Conservation (phyloP, 2,329 filamentous ascomycete genomes). For the Colletotrichum tropicicola region DNA sequence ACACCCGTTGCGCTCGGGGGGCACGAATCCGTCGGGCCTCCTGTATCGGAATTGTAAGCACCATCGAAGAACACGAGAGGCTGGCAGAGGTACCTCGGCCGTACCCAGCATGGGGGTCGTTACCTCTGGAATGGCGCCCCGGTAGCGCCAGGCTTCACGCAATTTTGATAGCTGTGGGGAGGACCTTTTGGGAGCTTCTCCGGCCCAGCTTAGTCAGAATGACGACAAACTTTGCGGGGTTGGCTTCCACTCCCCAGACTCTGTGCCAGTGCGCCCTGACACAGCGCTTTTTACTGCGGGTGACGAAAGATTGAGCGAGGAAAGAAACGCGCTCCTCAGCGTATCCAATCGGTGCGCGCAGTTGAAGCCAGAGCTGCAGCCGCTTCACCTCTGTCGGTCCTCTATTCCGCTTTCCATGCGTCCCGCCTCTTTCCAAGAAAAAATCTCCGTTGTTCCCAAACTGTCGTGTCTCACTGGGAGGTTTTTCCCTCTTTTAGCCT, state of each 20-base stretch:
- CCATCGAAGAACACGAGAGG: slow-evolving; percentile 2
- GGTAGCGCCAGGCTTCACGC: slow-evolving; percentile 16
- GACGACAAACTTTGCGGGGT: slow-evolving; percentile 31
- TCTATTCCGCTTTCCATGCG: no score
- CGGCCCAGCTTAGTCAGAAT: slow-evolving; percentile 23
- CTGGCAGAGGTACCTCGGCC: slow-evolving; percentile 8
- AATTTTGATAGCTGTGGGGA: slow-evolving; percentile 26
- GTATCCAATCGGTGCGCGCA: slow-evolving; percentile 1
- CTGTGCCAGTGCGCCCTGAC: background rate
- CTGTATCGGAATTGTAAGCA: slow-evolving; percentile 13
- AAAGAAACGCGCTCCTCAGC: background rate
- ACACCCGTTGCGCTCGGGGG: no score
- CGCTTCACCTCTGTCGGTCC: no score
- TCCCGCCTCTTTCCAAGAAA: background rate
- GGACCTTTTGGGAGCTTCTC: slow-evolving; percentile 10
- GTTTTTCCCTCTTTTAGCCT: no score
- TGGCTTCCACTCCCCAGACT: slow-evolving; percentile 12
- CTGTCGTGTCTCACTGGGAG: background rate
- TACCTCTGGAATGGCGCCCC: slow-evolving; percentile 16
- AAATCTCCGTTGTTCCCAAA: background rate
- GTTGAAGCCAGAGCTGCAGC: no score
- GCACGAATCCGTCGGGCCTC: background rate
- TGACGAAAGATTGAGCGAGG: slow-evolving; percentile 13
- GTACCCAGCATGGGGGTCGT: slow-evolving; percentile 1
- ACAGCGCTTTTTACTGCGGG: background rate